Conservation (phyloP, 2,329 filamentous ascomycete genomes). For the Myotisia sp. region DNA sequence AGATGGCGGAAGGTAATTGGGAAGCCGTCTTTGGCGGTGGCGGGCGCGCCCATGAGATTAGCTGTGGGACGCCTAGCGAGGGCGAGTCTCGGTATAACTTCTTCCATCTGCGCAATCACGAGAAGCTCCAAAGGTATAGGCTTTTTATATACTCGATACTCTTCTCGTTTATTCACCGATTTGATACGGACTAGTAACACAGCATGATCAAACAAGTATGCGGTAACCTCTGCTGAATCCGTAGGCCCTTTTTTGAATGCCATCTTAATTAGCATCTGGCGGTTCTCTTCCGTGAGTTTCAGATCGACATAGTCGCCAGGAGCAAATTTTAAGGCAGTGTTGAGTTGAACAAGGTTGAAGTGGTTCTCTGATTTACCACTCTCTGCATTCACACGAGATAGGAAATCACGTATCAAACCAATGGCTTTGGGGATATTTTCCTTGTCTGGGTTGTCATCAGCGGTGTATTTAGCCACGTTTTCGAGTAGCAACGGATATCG, state of each 20-base stretch:
- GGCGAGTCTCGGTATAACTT: constrained; percentile 69
- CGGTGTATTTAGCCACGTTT: constrained; percentile 80
- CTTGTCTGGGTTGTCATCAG: constrained; percentile 77
- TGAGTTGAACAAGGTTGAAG: constrained; percentile 84
- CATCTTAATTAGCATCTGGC: constrained; percentile 88
- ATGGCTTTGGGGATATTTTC: constrained; percentile 85
- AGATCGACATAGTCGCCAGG: constrained; percentile 84
- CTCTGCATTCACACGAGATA: constrained; percentile 81
- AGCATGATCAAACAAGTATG: constrained; percentile 92
- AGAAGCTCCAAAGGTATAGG: constrained; percentile 89
- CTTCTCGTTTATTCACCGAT: constrained; percentile 80
- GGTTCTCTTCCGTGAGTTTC: constrained; percentile 82
- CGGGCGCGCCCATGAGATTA: constrained; percentile 49
- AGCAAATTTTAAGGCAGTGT: constrained; percentile 80
- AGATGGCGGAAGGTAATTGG: constrained; percentile 94
- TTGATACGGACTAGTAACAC: constrained; percentile 84
- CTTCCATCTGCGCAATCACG: constrained; percentile 92
- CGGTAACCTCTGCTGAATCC: constrained; percentile 78
- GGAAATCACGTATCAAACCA: constrained; percentile 68
- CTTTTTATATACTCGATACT: constrained; percentile 87
- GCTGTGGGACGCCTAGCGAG: constrained; percentile 66
- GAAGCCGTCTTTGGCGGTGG: constrained; percentile 58
- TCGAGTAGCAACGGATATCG: constrained; percentile 87
- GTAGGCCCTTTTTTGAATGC: constrained; percentile 83
- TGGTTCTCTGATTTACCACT: constrained; percentile 96